These are phyloP conservation scores for Spatholobus suberectus DNA, from an alignment of 306 rosid genomes.

Conservation along the genomic window DNA sequence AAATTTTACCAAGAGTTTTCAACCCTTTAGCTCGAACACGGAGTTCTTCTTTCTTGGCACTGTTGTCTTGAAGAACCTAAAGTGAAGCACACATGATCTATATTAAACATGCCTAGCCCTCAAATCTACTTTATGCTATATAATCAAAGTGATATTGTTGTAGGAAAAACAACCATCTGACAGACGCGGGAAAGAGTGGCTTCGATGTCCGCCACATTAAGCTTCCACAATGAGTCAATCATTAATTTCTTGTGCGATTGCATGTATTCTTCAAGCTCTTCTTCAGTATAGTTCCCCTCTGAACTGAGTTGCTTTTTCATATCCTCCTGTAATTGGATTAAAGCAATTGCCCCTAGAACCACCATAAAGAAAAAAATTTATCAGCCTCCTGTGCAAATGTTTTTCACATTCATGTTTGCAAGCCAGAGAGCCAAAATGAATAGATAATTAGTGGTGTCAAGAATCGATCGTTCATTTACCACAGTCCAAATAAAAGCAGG, in stretches of 20 bases:
- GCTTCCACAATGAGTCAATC: slow-evolving; percentile 98
- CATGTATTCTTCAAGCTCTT: slow-evolving; percentile 89
- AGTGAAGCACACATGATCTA: slow-evolving; percentile 45
- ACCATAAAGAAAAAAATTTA: slow-evolving; percentile 41
- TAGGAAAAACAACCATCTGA: slow-evolving; percentile 74
- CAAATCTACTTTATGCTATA: slow-evolving; percentile 20
- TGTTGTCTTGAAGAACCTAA: slow-evolving; percentile 94
- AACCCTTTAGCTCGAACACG: slow-evolving; percentile 96
- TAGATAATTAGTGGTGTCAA: not conserved
- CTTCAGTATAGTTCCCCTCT: slow-evolving; percentile 93
- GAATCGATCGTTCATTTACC: not conserved
- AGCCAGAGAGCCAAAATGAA: slow-evolving; percentile 18
- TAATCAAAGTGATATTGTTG: slow-evolving; percentile 25
- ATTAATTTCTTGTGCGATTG: slow-evolving; percentile 86
- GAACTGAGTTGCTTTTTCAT: slow-evolving; percentile 91
- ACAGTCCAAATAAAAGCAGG: slow-evolving; percentile 24
- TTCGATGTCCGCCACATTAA: slow-evolving; percentile 97
- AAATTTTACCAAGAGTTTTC: slow-evolving; percentile 95
- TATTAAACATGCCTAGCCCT: slow-evolving; percentile 35
- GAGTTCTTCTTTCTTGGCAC: slow-evolving; percentile 85
- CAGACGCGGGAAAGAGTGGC: slow-evolving; percentile 97
- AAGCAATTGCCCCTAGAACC: slow-evolving; percentile 87
- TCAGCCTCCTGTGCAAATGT: slow-evolving; percentile 27
- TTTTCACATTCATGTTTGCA: slow-evolving; percentile 31
- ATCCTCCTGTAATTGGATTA: slow-evolving; percentile 98